phyloP scores from a whole-genome alignment of 768 basidiomycete genomes.

The Tulasnella sp. region DNA sequence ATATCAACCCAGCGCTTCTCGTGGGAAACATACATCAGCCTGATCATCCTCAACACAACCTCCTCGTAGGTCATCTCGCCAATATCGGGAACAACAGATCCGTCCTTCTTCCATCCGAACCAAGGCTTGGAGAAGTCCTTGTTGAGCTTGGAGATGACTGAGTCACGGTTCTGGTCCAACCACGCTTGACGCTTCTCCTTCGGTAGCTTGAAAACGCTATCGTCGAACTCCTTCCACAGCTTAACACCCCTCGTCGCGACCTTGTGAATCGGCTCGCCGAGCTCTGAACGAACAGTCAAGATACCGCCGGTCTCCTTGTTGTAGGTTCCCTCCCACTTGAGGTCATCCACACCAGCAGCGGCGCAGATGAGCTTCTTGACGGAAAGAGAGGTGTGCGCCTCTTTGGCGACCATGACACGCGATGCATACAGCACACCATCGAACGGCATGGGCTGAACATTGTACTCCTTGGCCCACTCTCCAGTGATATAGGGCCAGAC shows the following conservation, averaged over 20 bases:
- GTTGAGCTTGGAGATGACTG: constrained; percentile 78
- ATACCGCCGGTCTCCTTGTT: constrained; percentile 89
- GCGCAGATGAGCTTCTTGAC: constrained; percentile 97
- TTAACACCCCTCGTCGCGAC: constrained; percentile 92
- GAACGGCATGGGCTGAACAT: constrained; percentile 92
- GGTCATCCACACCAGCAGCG: constrained; percentile 82
- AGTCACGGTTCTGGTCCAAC: constrained; percentile 77
- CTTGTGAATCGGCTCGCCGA: constrained; percentile 99
- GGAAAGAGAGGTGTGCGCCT: constrained; percentile 86
- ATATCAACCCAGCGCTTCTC: constrained; percentile 89
- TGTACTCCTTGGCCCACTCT: constrained; percentile 84
- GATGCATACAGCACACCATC: constrained; percentile 95
- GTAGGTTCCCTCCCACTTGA: constrained; percentile 88
- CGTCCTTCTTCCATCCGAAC: constrained; percentile 97
- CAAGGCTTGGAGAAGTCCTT: constrained; percentile 91
- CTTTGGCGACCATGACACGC: constrained; percentile 98
- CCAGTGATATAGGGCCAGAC: constrained; percentile 96
- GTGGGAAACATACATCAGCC: constrained; percentile 88
- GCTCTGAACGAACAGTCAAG: constrained; percentile 91
- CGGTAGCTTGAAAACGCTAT: constrained; percentile 87
- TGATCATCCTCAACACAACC: constrained; percentile 79
- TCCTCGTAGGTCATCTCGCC: constrained; percentile 99
- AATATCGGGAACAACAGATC: constrained; percentile 68
- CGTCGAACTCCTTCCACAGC: constrained; percentile 98
- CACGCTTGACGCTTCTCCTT: constrained; percentile 91